Evolutionary conservation across 768 basidiomycete species (phyloP).

Genomic region (Kockovaella imperatae): DNA sequence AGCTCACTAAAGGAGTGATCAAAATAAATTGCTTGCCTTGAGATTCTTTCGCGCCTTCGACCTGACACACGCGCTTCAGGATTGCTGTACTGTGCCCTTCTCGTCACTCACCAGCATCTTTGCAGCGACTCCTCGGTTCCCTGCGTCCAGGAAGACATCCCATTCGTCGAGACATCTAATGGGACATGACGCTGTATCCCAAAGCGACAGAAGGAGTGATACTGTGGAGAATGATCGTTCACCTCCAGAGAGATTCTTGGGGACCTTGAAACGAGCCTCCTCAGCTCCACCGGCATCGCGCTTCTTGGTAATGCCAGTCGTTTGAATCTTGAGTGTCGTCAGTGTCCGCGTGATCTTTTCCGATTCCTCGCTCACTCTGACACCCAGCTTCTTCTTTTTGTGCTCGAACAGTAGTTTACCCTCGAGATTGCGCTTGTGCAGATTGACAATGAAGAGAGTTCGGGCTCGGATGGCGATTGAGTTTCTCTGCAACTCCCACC

Average conservation of each 20-base stretch:
- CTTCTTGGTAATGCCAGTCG: background rate
- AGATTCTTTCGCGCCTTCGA: slow-evolving; percentile 78
- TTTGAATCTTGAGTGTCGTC: background rate
- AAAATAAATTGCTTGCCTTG: slow-evolving; percentile 88
- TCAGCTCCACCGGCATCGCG: slow-evolving; percentile 63
- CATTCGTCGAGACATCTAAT: slow-evolving; percentile 96
- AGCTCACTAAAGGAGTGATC: slow-evolving; percentile 71
- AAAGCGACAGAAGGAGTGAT: slow-evolving; percentile 82
- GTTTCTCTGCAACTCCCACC: slow-evolving; percentile 81
- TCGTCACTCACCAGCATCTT: slow-evolving; percentile 68
- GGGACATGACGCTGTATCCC: slow-evolving; percentile 92
- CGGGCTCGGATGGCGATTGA: slow-evolving; percentile 81
- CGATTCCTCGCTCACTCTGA: slow-evolving; percentile 15
- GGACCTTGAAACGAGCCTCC: slow-evolving; percentile 46
- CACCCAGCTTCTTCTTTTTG: slow-evolving; percentile 3
- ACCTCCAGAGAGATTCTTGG: slow-evolving; percentile 59
- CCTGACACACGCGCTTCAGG: slow-evolving; percentile 51
- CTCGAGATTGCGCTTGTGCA: slow-evolving; percentile 77
- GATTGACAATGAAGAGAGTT: slow-evolving; percentile 60
- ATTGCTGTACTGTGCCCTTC: background rate
- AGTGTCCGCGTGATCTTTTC: background rate
- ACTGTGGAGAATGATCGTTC: slow-evolving; percentile 97
- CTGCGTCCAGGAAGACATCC: slow-evolving; percentile 75
- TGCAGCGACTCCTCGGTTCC: slow-evolving; percentile 74
- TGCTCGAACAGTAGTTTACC: slow-evolving; percentile 85